These are phyloP conservation scores for Paramecium biaurelia DNA, from an alignment of 73 alveolate genomes.

Conservation along the genomic window DNA sequence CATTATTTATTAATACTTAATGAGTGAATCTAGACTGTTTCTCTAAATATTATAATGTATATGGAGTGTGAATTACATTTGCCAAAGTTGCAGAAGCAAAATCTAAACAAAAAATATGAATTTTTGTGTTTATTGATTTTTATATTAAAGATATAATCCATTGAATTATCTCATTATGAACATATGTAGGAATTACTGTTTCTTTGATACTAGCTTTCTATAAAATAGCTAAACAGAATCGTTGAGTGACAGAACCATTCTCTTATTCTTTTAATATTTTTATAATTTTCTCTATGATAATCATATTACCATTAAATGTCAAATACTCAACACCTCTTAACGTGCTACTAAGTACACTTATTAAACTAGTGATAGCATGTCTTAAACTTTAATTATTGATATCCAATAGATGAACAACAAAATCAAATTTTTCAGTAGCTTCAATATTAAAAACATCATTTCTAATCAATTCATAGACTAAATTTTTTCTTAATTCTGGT, in stretches of 20 bases:
- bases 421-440: slow-evolving; percentile 71
- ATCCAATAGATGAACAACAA: slow-evolving; percentile 82
- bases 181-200: slow-evolving; percentile 76
- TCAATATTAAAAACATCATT: slow-evolving; percentile 90
- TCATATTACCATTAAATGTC: slow-evolving; percentile 75
- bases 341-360: slow-evolving; percentile 89
- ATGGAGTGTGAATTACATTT: slow-evolving; percentile 84
- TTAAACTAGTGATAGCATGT: slow-evolving; percentile 92
- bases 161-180: slow-evolving; percentile 76
- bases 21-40: slow-evolving; percentile 80
- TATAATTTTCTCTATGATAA: slow-evolving; percentile 83
- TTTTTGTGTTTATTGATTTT: slow-evolving; percentile 67
- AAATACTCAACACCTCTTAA: slow-evolving; percentile 93
- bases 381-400: slow-evolving; percentile 85
- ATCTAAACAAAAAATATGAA: slow-evolving; percentile 91
- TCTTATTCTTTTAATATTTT: slow-evolving; percentile 90
- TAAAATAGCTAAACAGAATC: slow-evolving; percentile 94
- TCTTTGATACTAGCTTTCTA: slow-evolving; percentile 93
- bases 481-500: slow-evolving; percentile 89
- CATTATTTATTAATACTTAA: slow-evolving; percentile 67
- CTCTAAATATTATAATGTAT: slow-evolving; percentile 82
- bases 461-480: slow-evolving; percentile 86
- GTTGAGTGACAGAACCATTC: slow-evolving; percentile 94
- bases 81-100: slow-evolving; percentile 95
- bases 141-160: slow-evolving; percentile 75